Evolutionary conservation across 306 rosid genomes (phyloP), one percentile per base, ranked within the genome.

Genomic region (Glycine latifolia): DNA sequence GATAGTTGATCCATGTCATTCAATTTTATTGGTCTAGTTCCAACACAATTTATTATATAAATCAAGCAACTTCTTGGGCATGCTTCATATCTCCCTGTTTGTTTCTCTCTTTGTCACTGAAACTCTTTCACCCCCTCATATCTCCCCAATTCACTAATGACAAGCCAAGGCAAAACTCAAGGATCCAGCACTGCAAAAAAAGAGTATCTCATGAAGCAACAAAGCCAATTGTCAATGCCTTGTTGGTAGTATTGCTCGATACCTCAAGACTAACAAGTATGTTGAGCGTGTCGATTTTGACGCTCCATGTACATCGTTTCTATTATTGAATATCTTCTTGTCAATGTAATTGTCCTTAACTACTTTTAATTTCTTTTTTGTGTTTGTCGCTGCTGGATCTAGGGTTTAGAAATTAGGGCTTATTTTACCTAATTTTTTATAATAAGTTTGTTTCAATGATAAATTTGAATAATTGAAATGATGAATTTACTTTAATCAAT

Each of bases 201-300:
- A 90, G 87, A 98, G 91, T 11, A 91, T 90, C 1, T 95, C 99
- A 0, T 78, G 98, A 56, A 93, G 98, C 37, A 90, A 91, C 84
- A 95, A 93, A 78, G 98, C 98, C 12, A 98, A 97, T 0, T 84
- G 91, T 37, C 99, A 95, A 73, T 95, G 93, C 46, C 99, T 97
- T 0, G 98, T 95, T 12, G 99, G 99, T 7, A 98, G 98, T 88
- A 91, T 95, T 3, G 97, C 98, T 0, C 89, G 98, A 15, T 93
- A 90, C 54, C 81, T 95, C 75, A 95, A 93, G 49, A 93, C 94
- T 4, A 98, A 97, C 0, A 95, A 95, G 81, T 95, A 95, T 39
- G 99, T 97, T 4, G 98, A 95, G 86, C 90, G 99, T 0, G 94
- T 95, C 1, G 98, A 98, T 10, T 94, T 97, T 44, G 98, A 98